These are phyloP conservation scores for Coemansia sp. DNA, from an alignment of 192 early-diverging fungal genomes.

Conservation along the genomic window DNA sequence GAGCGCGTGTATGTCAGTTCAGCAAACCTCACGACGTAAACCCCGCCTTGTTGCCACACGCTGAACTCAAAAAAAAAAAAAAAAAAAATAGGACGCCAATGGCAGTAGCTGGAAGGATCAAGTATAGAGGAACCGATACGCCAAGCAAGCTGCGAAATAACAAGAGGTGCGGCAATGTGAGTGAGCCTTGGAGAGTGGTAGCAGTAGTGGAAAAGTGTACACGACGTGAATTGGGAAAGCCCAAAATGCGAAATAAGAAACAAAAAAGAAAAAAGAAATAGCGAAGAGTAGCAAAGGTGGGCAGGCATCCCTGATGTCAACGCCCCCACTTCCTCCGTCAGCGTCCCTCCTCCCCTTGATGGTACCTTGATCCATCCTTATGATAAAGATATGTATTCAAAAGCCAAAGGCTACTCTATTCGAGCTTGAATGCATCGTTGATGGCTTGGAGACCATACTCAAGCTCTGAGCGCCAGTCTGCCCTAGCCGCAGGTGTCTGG, in stretches of 20 bases:
- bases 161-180: neutral
- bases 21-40: neutral
- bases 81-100: neutral
- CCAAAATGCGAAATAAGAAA: neutral
- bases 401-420: conserved; percentile 5
- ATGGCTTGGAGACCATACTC: conserved; percentile 31
- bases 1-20: neutral
- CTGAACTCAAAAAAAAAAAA: neutral
- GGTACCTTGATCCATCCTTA: neutral
- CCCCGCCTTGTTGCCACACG: neutral
- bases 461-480: conserved; percentile 38
- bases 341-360: neutral
- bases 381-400: neutral
- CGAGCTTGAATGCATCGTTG: conserved; percentile 28
- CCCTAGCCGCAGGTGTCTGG: neutral
- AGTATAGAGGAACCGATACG: neutral
- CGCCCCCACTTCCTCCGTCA: neutral
- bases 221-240: no score
- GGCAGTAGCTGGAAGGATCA: neutral
- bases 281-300: neutral
- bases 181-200: neutral
- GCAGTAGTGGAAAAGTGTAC: neutral
- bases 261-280: neutral
- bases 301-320: neutral
- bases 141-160: neutral